Evolutionary conservation across 352 stramenopile genomes (phyloP).

Genomic region (Phytophthora citricola): DNA sequence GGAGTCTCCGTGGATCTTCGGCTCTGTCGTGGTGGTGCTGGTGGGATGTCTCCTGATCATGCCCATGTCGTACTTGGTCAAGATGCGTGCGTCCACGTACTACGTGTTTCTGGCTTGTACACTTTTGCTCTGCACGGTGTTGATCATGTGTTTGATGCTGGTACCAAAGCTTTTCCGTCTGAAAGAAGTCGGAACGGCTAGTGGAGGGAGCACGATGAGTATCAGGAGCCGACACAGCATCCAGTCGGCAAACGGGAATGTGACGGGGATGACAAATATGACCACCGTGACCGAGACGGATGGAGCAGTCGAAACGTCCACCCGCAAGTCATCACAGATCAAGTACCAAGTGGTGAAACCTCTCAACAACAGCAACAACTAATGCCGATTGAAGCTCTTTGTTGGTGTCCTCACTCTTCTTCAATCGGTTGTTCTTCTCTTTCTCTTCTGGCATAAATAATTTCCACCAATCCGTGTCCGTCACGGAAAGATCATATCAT

Average conservation of each 20-base stretch:
- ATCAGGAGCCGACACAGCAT: slow-evolving; percentile 6
- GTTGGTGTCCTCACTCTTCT: too few relatives aligned
- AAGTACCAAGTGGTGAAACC: background rate
- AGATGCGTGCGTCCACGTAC: slow-evolving; percentile 44
- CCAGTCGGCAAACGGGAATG: background rate
- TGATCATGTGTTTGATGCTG: slow-evolving; percentile 56
- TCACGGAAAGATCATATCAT: background rate
- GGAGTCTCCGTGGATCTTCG: slow-evolving; percentile 72
- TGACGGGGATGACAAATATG: background rate
- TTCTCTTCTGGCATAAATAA: too few relatives aligned
- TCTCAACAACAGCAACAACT: too few relatives aligned
- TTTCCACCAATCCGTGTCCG: background rate
- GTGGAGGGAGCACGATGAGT: background rate
- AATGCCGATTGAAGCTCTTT: too few relatives aligned
- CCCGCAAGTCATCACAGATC: background rate
- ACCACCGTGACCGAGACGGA: slow-evolving; percentile 5
- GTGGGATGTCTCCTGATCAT: slow-evolving; percentile 54
- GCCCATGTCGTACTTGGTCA: slow-evolving; percentile 57
- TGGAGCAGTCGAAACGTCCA: background rate
- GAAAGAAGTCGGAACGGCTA: slow-evolving; percentile 17
- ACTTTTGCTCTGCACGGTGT: slow-evolving; percentile 41
- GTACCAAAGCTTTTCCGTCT: slow-evolving; percentile 51
- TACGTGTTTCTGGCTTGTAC: slow-evolving; percentile 42
- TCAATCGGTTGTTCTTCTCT: too few relatives aligned
- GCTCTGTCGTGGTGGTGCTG: slow-evolving; percentile 54